Percentiles rank a stretch among this genome's conserved stretches.
phyloP scores from a whole-genome alignment of 2,329 filamentous ascomycete species.

The Alternaria sp. region DNA sequence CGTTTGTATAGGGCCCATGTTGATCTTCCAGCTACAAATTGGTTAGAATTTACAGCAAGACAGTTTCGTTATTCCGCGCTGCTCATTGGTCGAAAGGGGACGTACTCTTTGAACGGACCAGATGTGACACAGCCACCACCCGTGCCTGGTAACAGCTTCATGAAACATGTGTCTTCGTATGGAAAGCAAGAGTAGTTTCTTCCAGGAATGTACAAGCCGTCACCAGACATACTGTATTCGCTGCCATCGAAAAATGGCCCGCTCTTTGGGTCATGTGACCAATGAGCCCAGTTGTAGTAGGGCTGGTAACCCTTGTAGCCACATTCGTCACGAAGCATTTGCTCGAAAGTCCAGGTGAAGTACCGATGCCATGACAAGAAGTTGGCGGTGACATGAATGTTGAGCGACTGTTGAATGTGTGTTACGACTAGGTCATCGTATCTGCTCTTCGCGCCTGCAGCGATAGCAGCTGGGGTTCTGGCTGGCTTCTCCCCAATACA shows the following conservation, averaged over 20 bases:
- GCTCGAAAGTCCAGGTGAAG: conserved; percentile 53
- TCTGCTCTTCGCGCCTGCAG: conserved; percentile 39
- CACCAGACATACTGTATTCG: conserved; percentile 57
- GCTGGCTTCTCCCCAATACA: conserved; percentile 38
- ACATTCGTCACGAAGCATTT: conserved; percentile 53
- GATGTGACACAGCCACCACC: conserved; percentile 64
- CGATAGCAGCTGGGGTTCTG: conserved; percentile 31
- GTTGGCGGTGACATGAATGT: conserved; percentile 43
- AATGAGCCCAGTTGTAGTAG: conserved; percentile 63
- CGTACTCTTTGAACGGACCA: conserved; percentile 61
- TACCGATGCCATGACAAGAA: conserved; percentile 54
- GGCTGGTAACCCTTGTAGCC: conserved; percentile 54
- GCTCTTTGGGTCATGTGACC: conserved; percentile 54
- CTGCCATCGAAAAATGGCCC: conserved; percentile 66
- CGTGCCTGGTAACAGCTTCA: conserved; percentile 47
- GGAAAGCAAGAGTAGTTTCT: conserved; percentile 43
- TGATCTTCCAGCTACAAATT: conserved; percentile 43
- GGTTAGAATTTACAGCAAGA: background rate
- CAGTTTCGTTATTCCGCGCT: background rate
- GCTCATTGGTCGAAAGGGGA: background rate
- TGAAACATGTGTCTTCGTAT: conserved; percentile 11
- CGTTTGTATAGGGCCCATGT: conserved; percentile 59
- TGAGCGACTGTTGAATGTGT: conserved; percentile 43
- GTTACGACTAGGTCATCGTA: conserved; percentile 48
- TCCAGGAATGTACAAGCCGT: conserved; percentile 51